Conservation (phyloP, 306 rosid species). For the Morella rubra region DNA sequence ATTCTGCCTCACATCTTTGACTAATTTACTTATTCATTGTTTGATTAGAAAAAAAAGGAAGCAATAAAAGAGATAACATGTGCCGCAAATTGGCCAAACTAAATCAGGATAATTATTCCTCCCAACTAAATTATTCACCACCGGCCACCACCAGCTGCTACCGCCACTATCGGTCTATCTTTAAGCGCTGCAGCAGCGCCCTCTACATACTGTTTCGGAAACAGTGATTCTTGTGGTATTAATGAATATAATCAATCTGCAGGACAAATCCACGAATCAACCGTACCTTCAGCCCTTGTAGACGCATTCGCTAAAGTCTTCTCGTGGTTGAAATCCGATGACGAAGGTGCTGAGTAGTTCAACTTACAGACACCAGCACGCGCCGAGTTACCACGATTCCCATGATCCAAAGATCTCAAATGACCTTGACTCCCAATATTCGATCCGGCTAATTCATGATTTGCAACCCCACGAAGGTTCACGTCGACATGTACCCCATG, state of each 20-base stretch:
- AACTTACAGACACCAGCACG: constrained; percentile 42
- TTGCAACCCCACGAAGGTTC: constrained; percentile 21
- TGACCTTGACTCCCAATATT: constrained; percentile 9
- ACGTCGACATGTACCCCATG: constrained; percentile 27
- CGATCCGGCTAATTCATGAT: not conserved
- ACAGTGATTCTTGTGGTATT: constrained; percentile 28
- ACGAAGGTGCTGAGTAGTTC: constrained; percentile 34
- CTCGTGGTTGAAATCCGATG: constrained; percentile 44
- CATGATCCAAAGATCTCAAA: constrained; percentile 23
- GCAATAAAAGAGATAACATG: not conserved
- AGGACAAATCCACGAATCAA: constrained; percentile 76
- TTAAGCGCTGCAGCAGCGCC: not conserved
- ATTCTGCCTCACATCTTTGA: constrained; percentile 16
- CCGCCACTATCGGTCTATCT: constrained; percentile 20
- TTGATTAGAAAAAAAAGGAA: constrained; percentile 7
- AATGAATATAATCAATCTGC: constrained; percentile 46
- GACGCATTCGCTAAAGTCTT: constrained; percentile 41
- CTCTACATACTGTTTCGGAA: constrained; percentile 1
- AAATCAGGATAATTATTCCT: not conserved
- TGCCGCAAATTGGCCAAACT: constrained; percentile 34
- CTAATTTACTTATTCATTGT: constrained; percentile 23
- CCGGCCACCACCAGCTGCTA: constrained; percentile 27
- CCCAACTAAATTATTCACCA: constrained; percentile 24
- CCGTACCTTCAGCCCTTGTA: constrained; percentile 51
- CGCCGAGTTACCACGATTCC: constrained; percentile 1